Evolutionary conservation across 768 basidiomycete genomes (phyloP), one percentile per base, ranked within the genome.

Genomic region (Pleurotus giganteus): DNA sequence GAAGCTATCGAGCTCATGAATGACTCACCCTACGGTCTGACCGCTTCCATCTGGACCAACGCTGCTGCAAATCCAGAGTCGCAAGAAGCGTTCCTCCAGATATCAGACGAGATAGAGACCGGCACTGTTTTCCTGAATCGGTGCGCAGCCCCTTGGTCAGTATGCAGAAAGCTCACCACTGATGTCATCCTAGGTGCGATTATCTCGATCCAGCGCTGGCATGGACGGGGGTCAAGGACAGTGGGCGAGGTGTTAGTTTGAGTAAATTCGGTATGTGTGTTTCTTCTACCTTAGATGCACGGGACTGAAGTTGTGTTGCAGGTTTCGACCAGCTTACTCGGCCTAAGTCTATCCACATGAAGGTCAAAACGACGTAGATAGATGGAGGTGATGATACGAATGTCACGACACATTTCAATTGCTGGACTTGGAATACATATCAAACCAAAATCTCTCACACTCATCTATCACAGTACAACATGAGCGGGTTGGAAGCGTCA

Each of bases 101-200:
- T 96, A 23, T 83, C 78, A 5, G 85, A 89, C 47, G 79, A 83
- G 58, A 68, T 98, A 28, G 85, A 95, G 55, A 85, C 89, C 0
- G 97, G 97, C 2, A 99, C 95, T 0, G 94, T 98, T 4, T 98
- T 91, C 70, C 68, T 96, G 65, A 99, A 99, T 70, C 77, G 93
- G 81, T 88, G 61, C 54, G 70, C 46, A 0, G 17, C 29, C 26
- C 37, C 2, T 0, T 46, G 27, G 26, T 26, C 9, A 27, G 21
- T 15, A 13, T 24, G 13, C n/a, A n/a, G n/a, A n/a, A n/a, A n/a
- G n/a, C n/a, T 27, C 29, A 34, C 15, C 13, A 43, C 39, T 34
- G 27, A 31, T 21, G 17, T 58, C 17, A 44, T 27, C 23, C 2
- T 58, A 89, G 89, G 39, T 91, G 90, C 61, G 96, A 99, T 69